Evolutionary conservation across 1,284 basidiomycete species (phyloP), one percentile per base, ranked within the genome.

Genomic region (Ustilago loliicola): DNA sequence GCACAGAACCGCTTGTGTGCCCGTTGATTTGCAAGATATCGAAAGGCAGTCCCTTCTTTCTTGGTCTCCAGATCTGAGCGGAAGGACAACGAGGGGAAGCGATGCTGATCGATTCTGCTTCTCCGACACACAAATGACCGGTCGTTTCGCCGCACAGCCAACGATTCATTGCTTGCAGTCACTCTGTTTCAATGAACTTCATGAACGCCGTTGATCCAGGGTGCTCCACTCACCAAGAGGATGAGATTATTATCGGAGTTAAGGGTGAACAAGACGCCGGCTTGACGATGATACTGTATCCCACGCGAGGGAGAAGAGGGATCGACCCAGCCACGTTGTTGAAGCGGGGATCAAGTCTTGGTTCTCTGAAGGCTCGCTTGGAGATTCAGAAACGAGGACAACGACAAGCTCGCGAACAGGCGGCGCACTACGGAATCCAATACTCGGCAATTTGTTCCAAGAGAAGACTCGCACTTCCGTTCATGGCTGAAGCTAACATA

Each of bases 311-410:
- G 7, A 17, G 21, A n/a, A 30, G 51, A 53, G 32, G 13, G 47
- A 50, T 50, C 25, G 47, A 50, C 23, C 47, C 25, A 50, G 47
- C 47, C 47, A 50, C 47, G 25, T 50, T 50, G 27, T n/a, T 29
- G 47, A 5, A n/a, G 25, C 47, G 1, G 27, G 27, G 47, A 25
- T 9, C 25, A 7, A 29, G 11, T 23, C 27, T 27, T 50, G 11
- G 1, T 25, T 50, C 47, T 29, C 6, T 21, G 27, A 34, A 34
- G 17, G 30, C 51, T 53, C 51, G 51, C 47, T 50, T 27, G 27
- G 47, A 8, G 47, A 50, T 29, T 29, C 9, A 17, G 25, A 50
- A 50, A 25, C 25, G 47, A 50, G 47, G 27, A 50, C 47, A 50
- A 50, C 25, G n/a, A 50, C 47, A 50, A 50, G 47, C 47, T 50